A percentile compares a stretch with the other conserved stretches of the same genome.
Conservation (phyloP, 2,329 filamentous ascomycete genomes). For the Neonectria magnoliae region DNA sequence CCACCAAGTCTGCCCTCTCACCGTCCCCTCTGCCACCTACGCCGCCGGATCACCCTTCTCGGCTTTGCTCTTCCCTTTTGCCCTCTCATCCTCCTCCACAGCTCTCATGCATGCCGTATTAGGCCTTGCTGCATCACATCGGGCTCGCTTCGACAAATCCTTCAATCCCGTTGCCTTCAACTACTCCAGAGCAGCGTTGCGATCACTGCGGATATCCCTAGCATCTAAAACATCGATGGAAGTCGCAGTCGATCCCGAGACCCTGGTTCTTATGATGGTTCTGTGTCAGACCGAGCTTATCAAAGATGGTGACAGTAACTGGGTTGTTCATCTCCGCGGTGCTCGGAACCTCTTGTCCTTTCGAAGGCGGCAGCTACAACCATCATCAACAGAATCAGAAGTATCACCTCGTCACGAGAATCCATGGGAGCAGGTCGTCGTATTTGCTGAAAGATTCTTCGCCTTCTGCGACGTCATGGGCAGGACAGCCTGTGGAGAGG, state of each 20-base stretch:
- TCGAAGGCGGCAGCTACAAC: slow-evolving; percentile 42
- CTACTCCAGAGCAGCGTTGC: slow-evolving; percentile 1
- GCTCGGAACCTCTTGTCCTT: slow-evolving; percentile 57
- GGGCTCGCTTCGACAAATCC: slow-evolving; percentile 28
- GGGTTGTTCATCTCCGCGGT: slow-evolving; percentile 59
- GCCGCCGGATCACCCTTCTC: slow-evolving; percentile 30
- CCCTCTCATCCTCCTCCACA: slow-evolving; percentile 32
- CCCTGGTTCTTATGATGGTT: slow-evolving; percentile 39
- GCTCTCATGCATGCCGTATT: slow-evolving; percentile 33
- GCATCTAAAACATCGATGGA: slow-evolving; percentile 24
- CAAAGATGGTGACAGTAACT: slow-evolving; percentile 43
- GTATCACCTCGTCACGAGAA: neutral
- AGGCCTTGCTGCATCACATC: slow-evolving; percentile 35
- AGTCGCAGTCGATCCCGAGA: slow-evolving; percentile 28
- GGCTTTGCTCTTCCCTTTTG: slow-evolving; percentile 33
- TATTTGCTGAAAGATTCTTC: slow-evolving; percentile 58
- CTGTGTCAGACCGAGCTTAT: slow-evolving; percentile 39
- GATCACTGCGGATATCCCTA: neutral
- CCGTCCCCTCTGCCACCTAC: slow-evolving; percentile 30
- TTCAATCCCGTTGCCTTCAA: slow-evolving; percentile 32
- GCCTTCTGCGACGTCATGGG: slow-evolving; percentile 63
- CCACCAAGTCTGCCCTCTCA: slow-evolving; percentile 34
- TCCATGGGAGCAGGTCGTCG: slow-evolving; percentile 23
- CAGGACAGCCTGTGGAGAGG: slow-evolving; percentile 59
- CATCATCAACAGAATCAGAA: slow-evolving; percentile 2